Evolutionary conservation across 2,329 filamentous ascomycete species (phyloP), one percentile per base, ranked within the genome.

Genomic region (Aspergillus tubingensis): DNA sequence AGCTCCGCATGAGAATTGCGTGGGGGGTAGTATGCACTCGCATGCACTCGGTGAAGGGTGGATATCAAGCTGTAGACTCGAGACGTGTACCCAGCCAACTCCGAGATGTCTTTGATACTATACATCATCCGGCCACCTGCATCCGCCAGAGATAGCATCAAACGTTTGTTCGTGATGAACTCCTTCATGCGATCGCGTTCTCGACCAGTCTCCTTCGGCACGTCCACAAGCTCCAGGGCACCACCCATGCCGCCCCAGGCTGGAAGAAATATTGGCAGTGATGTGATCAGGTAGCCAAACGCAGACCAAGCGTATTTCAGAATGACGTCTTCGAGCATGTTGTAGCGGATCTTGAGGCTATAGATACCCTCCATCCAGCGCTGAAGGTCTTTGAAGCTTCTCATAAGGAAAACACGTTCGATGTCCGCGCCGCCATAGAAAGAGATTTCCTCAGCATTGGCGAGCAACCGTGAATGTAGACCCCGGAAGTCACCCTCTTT

Each of bases 101-200:
- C 95, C 1, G 93, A 93, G 38, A 99, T 86, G 72, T 99, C 96
- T 78, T 99, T 99, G 82, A 99, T 96, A 63, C 91, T 95, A 81
- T 99, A 99, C 95, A 99, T 99, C 92, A 99, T 97, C 50, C 95
- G 86, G 25, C 94, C 94, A 61, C 95, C 95, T 1, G 95, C 95
- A 77, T 99, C 95, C 8, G 95, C 95, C 39, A 99, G 85, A 15
- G 94, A 98, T 32, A 99, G 85, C 95, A 99, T 98, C 41, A 99
- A 88, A 4, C 95, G 88, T 77, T 99, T 98, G 80, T 99, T 99
- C 11, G 95, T 99, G 77, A 99, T 97, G 78, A 99, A 99, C 36
- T 96, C 92, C 79, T 96, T 95, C 91, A 98, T 99, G 43, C 96
- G 91, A 59, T 89, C 88, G 50, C 91, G 86, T 75, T 96, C 91